These are phyloP conservation scores for Fusarium nodosum DNA, from an alignment of 2,329 filamentous ascomycete species.

Conservation along the genomic window DNA sequence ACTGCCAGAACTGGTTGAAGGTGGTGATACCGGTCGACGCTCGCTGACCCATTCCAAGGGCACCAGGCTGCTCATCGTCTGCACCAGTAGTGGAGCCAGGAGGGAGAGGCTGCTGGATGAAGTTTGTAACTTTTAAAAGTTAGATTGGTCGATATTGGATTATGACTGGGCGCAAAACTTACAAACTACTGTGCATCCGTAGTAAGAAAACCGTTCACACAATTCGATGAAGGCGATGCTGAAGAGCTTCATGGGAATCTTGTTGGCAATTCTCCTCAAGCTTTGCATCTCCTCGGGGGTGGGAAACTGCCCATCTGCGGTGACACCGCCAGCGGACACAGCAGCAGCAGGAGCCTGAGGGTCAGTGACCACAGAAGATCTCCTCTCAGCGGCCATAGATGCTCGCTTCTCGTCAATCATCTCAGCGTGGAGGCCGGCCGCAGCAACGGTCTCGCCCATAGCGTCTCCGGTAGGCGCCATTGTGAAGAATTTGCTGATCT, in stretches of 20 bases:
- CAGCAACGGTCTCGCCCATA: slow-evolving; percentile 55
- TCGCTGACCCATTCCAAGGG: slow-evolving; percentile 69
- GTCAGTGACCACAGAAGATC: slow-evolving; percentile 43
- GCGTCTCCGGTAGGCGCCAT: slow-evolving; percentile 53
- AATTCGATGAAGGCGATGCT: slow-evolving; percentile 77
- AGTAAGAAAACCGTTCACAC: slow-evolving; percentile 81
- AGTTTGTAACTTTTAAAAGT: slow-evolving; percentile 66
- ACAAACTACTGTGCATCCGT: slow-evolving; percentile 75
- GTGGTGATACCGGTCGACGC: slow-evolving; percentile 61
- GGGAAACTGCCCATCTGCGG: slow-evolving; percentile 35
- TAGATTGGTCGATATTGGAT: background rate
- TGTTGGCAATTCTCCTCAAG: slow-evolving; percentile 67
- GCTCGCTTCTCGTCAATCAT: slow-evolving; percentile 52
- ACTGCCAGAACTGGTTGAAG: slow-evolving; percentile 72
- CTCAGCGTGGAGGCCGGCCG: slow-evolving; percentile 49
- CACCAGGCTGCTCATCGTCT: slow-evolving; percentile 61
- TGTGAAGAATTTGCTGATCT: slow-evolving; percentile 16
- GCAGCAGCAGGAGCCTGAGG: slow-evolving; percentile 14
- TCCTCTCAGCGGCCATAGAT: slow-evolving; percentile 50
- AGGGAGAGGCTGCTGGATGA: slow-evolving; percentile 71
- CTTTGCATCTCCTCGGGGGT: slow-evolving; percentile 60
- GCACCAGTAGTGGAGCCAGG: slow-evolving; percentile 68
- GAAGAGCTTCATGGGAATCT: slow-evolving; percentile 71
- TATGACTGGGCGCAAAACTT: slow-evolving; percentile 54
- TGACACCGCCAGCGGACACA: background rate